These are phyloP conservation scores for Bolboschoenoplectus hybrid DNA, from an alignment of 202 grass and related monocot species.

Conservation along the genomic window DNA sequence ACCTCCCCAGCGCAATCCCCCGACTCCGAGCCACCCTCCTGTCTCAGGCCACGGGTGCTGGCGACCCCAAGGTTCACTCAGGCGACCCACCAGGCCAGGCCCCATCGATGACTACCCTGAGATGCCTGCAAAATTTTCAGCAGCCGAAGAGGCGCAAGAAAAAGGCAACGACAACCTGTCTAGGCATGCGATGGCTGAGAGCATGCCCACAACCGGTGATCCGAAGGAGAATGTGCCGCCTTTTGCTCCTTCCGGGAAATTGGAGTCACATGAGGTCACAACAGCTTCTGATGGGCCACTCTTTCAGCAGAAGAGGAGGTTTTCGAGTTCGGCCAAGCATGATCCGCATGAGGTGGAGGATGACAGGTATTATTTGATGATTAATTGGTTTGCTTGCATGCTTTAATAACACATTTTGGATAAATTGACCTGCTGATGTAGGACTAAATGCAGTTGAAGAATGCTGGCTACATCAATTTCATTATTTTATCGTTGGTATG, in stretches of 20 bases:
- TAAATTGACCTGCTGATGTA: not conserved
- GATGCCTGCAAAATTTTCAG: constrained; percentile 42
- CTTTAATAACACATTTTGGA: not conserved
- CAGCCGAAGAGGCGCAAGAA: constrained; percentile 32
- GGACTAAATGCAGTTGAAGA: not conserved
- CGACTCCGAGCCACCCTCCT: not conserved
- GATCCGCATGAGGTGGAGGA: constrained; percentile 35
- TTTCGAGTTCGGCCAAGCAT: not conserved
- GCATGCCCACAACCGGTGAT: not conserved
- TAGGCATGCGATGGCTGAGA: not conserved
- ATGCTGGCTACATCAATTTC: not conserved
- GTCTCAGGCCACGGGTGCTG: constrained; percentile 39
- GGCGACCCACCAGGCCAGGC: constrained; percentile 34
- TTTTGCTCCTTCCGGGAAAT: constrained; percentile 57
- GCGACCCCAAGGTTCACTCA: constrained; percentile 41
- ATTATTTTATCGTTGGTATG: not conserved
- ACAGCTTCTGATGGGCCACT: constrained; percentile 6
- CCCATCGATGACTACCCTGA: constrained; percentile 50
- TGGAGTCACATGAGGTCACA: constrained; percentile 46
- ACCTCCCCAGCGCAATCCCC: not conserved
- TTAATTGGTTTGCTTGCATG: not conserved
- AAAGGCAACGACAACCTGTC: not conserved
- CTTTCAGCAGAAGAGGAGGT: constrained; percentile 60
- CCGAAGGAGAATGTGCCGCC: constrained; percentile 45
- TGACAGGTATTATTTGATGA: constrained; percentile 20